Evolutionary conservation across 2,329 filamentous ascomycete genomes (phyloP), one percentile per base, ranked within the genome.

Genomic region (Colletotrichum sansevieriae): DNA sequence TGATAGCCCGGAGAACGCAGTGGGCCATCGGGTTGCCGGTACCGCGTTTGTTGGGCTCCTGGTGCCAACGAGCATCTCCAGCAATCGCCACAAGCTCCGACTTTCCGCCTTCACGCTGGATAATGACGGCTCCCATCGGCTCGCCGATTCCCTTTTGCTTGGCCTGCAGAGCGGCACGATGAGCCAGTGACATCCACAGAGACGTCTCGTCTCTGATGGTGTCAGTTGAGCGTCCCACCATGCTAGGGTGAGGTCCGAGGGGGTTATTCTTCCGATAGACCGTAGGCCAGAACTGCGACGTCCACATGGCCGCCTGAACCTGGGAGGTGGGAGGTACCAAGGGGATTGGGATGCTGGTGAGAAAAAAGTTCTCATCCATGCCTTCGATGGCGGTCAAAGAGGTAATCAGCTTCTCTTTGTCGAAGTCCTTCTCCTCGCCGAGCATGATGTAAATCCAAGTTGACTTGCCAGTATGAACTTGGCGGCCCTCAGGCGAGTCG

Each of bases 251-350:
- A 18, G 93, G 93, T 4, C 93, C 93, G 68, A 95, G 92, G 2
- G 93, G 93, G 75, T 96, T 96, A 72, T 92, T 95, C 82, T 94
- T 94, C 71, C 93, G 91, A 81, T 96, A 97, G 56, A 95, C 88
- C 1, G 91, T 92, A 12, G 93, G 93, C 93, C 93, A 97, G 78
- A 93, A 95, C 73, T 90, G 85, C 39, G 87, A 83, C 29, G 89
- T 91, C 92, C 92, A 96, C 76, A 88, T 83, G 29, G 87, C 87
- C 9, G 93, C 92, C 78, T 95, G 92, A 44, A 91, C 84, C 72
- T 91, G 87, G 3, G 92, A 95, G 5, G 91, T 94, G 2, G 93
- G 93, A 25, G 92, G 86, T 51, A 93, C 82, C 29, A 91, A 82
- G 7, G 93, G 93, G 12, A 96, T 90, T 0, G 89, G 87, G 63